Evolutionary conservation across 768 basidiomycete genomes (phyloP).

Genomic region (Amanita rubescens): DNA sequence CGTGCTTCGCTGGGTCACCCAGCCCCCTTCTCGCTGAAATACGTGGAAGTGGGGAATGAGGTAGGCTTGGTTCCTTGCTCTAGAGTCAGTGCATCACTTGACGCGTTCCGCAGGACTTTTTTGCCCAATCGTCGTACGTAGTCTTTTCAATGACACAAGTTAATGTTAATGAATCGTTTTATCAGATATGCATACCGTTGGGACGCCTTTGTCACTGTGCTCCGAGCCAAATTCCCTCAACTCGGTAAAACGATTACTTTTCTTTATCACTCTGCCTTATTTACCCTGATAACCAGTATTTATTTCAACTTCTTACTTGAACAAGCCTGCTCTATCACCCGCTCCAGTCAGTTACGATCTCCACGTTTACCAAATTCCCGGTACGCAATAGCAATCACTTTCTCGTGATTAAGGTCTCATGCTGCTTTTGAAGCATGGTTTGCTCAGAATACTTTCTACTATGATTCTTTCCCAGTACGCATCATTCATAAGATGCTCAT

Average conservation of each 20-base stretch:
- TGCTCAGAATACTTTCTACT: constrained; percentile 33
- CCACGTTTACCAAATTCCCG: no score
- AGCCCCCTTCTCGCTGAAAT: constrained; percentile 41
- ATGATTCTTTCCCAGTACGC: constrained; percentile 28
- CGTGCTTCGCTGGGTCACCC: constrained; percentile 49
- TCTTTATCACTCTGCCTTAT: no score
- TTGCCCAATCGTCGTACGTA: no score
- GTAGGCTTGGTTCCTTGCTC: constrained; percentile 13
- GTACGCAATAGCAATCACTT: no score
- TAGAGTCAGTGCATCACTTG: not conserved
- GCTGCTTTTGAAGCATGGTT: constrained; percentile 28
- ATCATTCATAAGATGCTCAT: no score
- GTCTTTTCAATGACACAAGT: no score
- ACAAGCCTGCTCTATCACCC: constrained; percentile 38
- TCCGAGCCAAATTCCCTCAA: no score
- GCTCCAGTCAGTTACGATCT: constrained; percentile 47
- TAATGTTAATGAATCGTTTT: no score
- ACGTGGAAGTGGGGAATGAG: constrained; percentile 56
- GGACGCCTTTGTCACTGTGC: no score
- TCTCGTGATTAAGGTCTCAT: not conserved
- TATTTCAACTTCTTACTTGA: constrained; percentile 44
- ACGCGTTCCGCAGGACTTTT: no score
- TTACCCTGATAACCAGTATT: constrained; percentile 31
- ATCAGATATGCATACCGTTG: no score
- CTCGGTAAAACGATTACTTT: no score